These are phyloP conservation scores for Oryza punctata DNA, from an alignment of 176 grass and related monocot species.

Conservation along the genomic window DNA sequence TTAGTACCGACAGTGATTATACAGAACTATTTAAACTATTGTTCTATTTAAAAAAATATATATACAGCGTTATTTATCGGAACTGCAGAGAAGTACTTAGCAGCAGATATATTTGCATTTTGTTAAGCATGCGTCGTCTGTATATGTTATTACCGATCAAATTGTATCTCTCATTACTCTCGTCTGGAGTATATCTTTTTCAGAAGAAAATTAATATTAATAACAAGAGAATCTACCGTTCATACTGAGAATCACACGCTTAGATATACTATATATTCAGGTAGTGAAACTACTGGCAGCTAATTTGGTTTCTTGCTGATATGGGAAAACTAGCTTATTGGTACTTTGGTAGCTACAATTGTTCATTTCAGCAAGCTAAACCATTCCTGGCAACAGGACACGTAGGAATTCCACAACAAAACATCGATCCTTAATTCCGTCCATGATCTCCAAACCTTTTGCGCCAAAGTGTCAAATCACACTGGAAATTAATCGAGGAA, in stretches of 20 bases:
- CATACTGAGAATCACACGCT: conserved; percentile 5
- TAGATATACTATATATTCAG: conserved; percentile 14
- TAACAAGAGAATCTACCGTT: background rate
- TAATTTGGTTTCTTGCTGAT: background rate
- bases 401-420: conserved; percentile 3
- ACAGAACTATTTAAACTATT: too few species aligned
- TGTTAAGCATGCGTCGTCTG: background rate
- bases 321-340: background rate
- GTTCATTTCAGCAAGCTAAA: conserved; percentile 40
- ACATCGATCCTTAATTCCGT: background rate
- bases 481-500: background rate
- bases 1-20: too few species aligned
- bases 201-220: too few species aligned
- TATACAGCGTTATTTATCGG: too few species aligned
- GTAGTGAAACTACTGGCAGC: background rate
- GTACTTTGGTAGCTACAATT: background rate
- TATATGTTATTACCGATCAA: background rate
- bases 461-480: background rate
- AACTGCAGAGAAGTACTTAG: background rate
- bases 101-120: background rate
- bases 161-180: background rate
- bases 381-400: conserved; percentile 26
- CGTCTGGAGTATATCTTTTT: too few species aligned
- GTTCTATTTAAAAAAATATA: too few species aligned
- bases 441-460: background rate